These are phyloP conservation scores for Triangularia setosa DNA, from an alignment of 2,329 filamentous ascomycete species.

Conservation along the genomic window DNA sequence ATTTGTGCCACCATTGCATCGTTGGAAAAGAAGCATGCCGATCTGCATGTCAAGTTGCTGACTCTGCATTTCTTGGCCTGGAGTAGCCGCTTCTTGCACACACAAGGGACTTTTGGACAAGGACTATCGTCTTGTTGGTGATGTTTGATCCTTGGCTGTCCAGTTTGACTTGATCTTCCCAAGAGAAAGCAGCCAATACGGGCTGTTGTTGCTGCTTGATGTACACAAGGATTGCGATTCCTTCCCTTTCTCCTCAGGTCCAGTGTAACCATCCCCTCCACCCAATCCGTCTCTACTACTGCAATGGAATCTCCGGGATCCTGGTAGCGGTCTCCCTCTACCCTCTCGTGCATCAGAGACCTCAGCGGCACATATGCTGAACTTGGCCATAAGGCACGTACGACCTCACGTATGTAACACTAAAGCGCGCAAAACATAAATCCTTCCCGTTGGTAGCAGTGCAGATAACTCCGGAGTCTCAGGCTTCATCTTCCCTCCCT, in stretches of 20 bases:
- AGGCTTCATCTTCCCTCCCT: neutral
- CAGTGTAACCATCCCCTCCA: neutral
- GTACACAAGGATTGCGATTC: neutral
- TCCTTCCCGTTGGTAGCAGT: neutral
- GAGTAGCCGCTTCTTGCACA: neutral
- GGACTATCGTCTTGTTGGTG: neutral
- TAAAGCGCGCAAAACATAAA: neutral
- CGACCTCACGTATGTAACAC: neutral
- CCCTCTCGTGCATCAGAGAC: neutral
- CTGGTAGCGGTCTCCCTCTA: neutral
- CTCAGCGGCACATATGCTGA: neutral
- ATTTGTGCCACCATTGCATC: neutral
- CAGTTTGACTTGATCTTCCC: neutral
- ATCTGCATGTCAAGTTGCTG: neutral
- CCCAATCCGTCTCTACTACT: neutral
- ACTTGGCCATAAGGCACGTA: neutral
- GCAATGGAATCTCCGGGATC: neutral
- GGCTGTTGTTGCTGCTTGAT: neutral
- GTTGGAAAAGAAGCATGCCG: neutral
- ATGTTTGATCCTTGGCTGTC: neutral
- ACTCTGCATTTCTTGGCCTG: neutral
- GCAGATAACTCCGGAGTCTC: neutral
- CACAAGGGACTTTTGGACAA: neutral
- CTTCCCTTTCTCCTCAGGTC: neutral
- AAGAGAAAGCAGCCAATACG: neutral